Evolutionary conservation across 352 stramenopile species (phyloP), one percentile per base, ranked within the genome.

Genomic region (Blastocystis sp.): DNA sequence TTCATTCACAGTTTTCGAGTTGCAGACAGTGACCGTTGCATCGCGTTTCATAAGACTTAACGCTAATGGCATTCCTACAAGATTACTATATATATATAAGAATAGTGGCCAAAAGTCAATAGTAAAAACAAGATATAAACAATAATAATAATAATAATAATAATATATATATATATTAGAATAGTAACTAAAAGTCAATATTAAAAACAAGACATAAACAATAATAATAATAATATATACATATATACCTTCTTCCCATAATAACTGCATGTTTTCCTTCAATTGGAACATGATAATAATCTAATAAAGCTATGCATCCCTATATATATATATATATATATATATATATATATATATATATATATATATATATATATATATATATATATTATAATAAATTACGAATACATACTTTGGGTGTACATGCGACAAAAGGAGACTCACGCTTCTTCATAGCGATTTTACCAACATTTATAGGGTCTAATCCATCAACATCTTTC

Each of bases 401-500:
- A 13, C 13, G n/a, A 39, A n/a, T 13, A 31, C 46, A 62, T 13
- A 31, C 40, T 32, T 58, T 80, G n/a, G 91, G 89, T 6, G 91
- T 99, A 73, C 91, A 98, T 6, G 90, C 80, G 31, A 94, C 81
- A 45, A 84, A 69, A 70, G 80, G 82, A 57, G 76, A 77, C 54
- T 82, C 86, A 67, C 75, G 80, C 66, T 79, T 75, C 27, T 70
- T 76, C 71, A 82, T 81, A 34, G 78, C 72, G 5, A 95, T 72
- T 52, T 86, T 76, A 10, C 86, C 90, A 2, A 93, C 80, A 75
- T 98, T 98, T 47, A 88, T 76, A 33, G 91, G 86, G 66, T 96
- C 85, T 21, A 99, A 77, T 0, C 92, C 92, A 69, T 99, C 92
- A 32, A 96, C 91, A 72, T 98, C 91, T 70, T 98, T 98, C 55